These are phyloP conservation scores for Brassica incana DNA, from an alignment of 345 rosid species.

Conservation along the genomic window DNA sequence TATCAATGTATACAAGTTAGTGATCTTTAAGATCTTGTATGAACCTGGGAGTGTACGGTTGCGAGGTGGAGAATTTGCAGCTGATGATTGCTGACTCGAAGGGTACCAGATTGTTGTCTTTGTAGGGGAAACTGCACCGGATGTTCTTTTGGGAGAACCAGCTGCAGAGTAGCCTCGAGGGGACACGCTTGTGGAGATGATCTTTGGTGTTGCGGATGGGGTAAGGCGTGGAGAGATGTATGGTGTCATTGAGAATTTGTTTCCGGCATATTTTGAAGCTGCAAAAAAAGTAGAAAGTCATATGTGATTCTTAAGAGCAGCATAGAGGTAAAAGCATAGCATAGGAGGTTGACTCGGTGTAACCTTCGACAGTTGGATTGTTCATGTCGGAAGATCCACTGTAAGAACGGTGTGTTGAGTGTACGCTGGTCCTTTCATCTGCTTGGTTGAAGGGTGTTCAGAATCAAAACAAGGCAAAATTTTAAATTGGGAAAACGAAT, in stretches of 20 bases:
- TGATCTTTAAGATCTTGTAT: not conserved
- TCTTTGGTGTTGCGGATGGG: slow-evolving; percentile 85
- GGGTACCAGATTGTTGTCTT: slow-evolving; percentile 69
- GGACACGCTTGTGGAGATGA: slow-evolving; percentile 64
- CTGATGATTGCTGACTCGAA: slow-evolving; percentile 94
- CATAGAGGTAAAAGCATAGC: not conserved
- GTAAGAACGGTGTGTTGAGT: slow-evolving; percentile 40
- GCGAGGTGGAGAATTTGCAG: slow-evolving; percentile 93
- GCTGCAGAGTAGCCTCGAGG: slow-evolving; percentile 75
- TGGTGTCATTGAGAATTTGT: slow-evolving; percentile 75
- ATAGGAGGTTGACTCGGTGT: slow-evolving; percentile 5
- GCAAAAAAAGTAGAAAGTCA: slow-evolving; percentile 8
- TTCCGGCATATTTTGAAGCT: slow-evolving; percentile 56
- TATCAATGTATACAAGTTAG: not conserved
- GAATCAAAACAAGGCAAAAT: not conserved
- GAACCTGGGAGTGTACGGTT: slow-evolving; percentile 71
- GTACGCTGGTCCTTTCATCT: slow-evolving; percentile 57
- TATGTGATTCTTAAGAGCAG: not conserved
- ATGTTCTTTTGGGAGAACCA: slow-evolving; percentile 68
- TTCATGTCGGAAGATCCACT: slow-evolving; percentile 45
- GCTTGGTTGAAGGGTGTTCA: not conserved
- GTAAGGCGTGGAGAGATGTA: slow-evolving; percentile 80
- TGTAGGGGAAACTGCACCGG: slow-evolving; percentile 70
- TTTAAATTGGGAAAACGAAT: not conserved
- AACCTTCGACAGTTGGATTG: slow-evolving; percentile 63